Percentiles rank a stretch among this genome's conserved stretches.
Conservation (phyloP, 2,329 filamentous ascomycete species). For the Blastomyces silverae region DNA sequence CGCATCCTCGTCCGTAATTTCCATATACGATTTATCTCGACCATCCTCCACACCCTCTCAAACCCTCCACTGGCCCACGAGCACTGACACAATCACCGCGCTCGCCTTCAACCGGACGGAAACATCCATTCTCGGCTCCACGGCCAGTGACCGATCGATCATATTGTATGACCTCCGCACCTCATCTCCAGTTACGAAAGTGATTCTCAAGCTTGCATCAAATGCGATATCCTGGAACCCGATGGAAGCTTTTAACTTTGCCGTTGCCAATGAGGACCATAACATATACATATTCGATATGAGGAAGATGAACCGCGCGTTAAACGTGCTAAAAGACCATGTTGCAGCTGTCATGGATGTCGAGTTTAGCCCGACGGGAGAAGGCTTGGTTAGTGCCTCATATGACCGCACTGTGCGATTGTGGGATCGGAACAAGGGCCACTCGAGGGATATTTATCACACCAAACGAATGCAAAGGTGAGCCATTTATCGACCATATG, state of each 20-base stretch:
- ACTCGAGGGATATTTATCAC: constrained; percentile 90
- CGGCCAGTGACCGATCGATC: constrained; percentile 75
- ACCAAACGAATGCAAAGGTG: constrained; percentile 88
- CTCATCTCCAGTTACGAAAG: constrained; percentile 71
- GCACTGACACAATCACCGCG: constrained; percentile 81
- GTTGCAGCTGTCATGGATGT: constrained; percentile 93
- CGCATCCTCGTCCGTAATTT: constrained; percentile 65
- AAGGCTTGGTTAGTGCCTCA: constrained; percentile 83
- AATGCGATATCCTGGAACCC: constrained; percentile 91
- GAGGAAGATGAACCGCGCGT: constrained; percentile 75
- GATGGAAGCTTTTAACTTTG: constrained; percentile 94
- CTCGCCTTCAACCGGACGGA: constrained; percentile 91
- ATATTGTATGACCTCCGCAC: constrained; percentile 91
- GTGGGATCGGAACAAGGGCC: constrained; percentile 72
- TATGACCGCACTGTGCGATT: constrained; percentile 84
- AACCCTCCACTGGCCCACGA: constrained; percentile 77
- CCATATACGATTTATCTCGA: constrained; percentile 79
- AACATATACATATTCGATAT: constrained; percentile 92
- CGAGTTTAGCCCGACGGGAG: constrained; percentile 87
- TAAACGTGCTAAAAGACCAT: constrained; percentile 86
- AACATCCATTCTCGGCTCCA: constrained; percentile 80
- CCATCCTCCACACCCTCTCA: constrained; percentile 72
- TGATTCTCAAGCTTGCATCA: constrained; percentile 70
- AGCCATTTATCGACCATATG: constrained; percentile 15
- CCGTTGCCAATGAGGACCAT: constrained; percentile 89